These are phyloP conservation scores for Dactylonectria estremocensis DNA, from an alignment of 2,329 filamentous ascomycete genomes.

Conservation along the genomic window DNA sequence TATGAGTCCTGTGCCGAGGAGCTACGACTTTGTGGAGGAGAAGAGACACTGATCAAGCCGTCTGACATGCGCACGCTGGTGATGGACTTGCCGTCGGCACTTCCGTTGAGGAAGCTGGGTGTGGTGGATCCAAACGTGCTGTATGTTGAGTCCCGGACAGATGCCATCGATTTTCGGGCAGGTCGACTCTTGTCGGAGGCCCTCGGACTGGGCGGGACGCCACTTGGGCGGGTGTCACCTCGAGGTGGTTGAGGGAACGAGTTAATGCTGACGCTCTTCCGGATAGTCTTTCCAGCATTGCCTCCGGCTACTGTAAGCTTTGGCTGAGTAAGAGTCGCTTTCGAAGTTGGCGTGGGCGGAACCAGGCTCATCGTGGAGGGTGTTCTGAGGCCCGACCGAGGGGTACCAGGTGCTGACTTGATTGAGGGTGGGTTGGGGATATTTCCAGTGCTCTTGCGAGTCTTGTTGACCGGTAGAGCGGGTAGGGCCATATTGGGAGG, in stretches of 20 bases:
- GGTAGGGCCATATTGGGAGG: conserved; percentile 82
- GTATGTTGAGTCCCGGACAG: conserved; percentile 66
- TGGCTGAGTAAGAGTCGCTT: conserved; percentile 69
- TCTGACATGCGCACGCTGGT: conserved; percentile 78
- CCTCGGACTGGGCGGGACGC: conserved; percentile 74
- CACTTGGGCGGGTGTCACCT: conserved; percentile 71
- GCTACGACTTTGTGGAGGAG: conserved; percentile 89
- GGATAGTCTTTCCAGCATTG: conserved; percentile 77
- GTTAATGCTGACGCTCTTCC: conserved; percentile 94
- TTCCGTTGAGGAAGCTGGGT: conserved; percentile 85
- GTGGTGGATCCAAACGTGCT: conserved; percentile 66
- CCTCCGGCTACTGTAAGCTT: conserved; percentile 71
- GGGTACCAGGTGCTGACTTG: conserved; percentile 62
- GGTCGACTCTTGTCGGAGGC: conserved; percentile 64
- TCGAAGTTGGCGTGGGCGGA: conserved; percentile 68
- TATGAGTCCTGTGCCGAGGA: conserved; percentile 95
- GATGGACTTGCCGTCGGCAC: conserved; percentile 82
- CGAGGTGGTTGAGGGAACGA: conserved; percentile 93
- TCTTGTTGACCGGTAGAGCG: conserved; percentile 80
- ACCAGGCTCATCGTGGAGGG: conserved; percentile 70
- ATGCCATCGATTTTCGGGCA: conserved; percentile 69
- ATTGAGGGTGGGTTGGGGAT: conserved; percentile 57
- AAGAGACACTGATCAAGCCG: conserved; percentile 82
- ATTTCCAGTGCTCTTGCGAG: conserved; percentile 75
- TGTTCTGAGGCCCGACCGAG: conserved; percentile 71